Conservation (phyloP, 2,329 filamentous ascomycete genomes). For the Phialemonium atrogriseum region DNA sequence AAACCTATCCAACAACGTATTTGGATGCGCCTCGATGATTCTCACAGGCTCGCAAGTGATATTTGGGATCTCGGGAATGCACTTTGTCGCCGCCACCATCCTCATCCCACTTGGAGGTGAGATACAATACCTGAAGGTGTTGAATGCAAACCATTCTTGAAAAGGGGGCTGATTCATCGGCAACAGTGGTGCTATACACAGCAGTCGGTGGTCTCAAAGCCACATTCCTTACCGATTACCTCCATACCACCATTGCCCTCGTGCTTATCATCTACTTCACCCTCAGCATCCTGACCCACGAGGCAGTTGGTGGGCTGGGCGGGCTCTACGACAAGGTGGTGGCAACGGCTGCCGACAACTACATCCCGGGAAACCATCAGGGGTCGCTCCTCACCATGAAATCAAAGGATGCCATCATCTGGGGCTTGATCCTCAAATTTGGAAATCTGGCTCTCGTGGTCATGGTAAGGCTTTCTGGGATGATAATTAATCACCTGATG, state of each 20-base stretch:
- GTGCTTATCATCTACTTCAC: constrained; percentile 41
- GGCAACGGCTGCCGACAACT: constrained; percentile 29
- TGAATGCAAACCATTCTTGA: too few species aligned
- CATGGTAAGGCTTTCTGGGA: too few species aligned
- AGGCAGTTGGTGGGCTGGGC: constrained; percentile 29
- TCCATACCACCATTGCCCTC: constrained; percentile 37
- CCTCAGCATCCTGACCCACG: constrained; percentile 31
- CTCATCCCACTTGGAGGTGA: constrained; percentile 34
- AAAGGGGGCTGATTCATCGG: too few species aligned
- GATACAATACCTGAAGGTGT: too few species aligned
- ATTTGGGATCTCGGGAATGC: constrained; percentile 37
- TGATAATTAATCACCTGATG: too few species aligned
- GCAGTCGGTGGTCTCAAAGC: constrained; percentile 39
- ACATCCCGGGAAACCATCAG: constrained; percentile 34
- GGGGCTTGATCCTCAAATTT: constrained; percentile 37
- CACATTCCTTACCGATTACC: constrained; percentile 38
- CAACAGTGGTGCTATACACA: constrained; percentile 35
- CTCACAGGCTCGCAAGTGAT: constrained; percentile 35
- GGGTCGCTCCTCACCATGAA: constrained; percentile 41
- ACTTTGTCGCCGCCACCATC: constrained; percentile 35
- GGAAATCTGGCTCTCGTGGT: constrained; percentile 40
- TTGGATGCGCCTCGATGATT: constrained; percentile 36
- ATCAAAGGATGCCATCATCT: constrained; percentile 32
- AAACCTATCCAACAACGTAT: constrained; percentile 33
- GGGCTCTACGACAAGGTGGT: constrained; percentile 38